A percentile compares a stretch with the other conserved stretches of the same genome.
Evolutionary conservation across 441 rosid genomes (phyloP).

Genomic region (Populus hybrid): DNA sequence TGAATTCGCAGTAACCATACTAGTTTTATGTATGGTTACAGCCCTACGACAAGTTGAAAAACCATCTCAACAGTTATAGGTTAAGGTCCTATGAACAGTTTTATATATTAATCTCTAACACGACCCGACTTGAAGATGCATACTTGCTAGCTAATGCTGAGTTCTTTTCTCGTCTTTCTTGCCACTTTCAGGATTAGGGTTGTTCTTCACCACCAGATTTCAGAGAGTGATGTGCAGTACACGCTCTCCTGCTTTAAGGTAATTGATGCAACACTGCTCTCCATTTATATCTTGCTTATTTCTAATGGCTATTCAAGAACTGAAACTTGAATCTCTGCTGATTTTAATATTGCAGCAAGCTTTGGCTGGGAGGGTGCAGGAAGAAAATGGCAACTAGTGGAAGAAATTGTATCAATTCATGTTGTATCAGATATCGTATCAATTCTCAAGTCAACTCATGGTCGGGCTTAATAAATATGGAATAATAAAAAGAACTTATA

Average conservation of each 20-base stretch:
- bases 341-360: slow-evolving; percentile 40
- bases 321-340: background rate
- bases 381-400: slow-evolving; percentile 32
- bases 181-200: slow-evolving; percentile 60
- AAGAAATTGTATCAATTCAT: background rate
- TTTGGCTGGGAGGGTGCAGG: slow-evolving; percentile 23
- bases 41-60: background rate
- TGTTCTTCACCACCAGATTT: slow-evolving; percentile 87
- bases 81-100: no score
- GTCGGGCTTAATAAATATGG: no score
- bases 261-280: background rate
- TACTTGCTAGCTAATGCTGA: background rate
- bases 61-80: background rate
- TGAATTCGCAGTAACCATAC: background rate
- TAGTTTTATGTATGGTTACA: background rate
- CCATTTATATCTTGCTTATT: background rate
- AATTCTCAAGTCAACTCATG: no score
- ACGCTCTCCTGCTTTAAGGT: slow-evolving; percentile 75
- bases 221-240: slow-evolving; percentile 68
- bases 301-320: background rate
- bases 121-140: background rate
- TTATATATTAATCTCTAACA: background rate
- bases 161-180: background rate
- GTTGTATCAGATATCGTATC: no score
- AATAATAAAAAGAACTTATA: no score